These are phyloP conservation scores for Cymodocea nodosa DNA, from an alignment of 116 monocot genomes.

Conservation along the genomic window DNA sequence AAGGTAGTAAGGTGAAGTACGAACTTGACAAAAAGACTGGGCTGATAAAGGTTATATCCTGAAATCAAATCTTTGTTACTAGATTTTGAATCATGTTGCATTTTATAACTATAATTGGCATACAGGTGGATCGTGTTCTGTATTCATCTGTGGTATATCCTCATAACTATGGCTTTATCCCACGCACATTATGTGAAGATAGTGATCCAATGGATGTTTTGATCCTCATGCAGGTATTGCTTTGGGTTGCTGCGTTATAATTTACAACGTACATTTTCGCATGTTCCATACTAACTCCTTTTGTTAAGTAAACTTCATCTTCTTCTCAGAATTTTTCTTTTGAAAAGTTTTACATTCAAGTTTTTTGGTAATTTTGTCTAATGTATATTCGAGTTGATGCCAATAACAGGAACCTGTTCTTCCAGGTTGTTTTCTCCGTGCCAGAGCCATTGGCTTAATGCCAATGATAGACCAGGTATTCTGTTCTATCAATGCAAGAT, in stretches of 20 bases:
- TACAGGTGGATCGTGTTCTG: slow-evolving; percentile 76
- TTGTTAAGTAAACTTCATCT: no score
- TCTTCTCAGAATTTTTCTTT: no score
- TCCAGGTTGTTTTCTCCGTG: slow-evolving; percentile 84
- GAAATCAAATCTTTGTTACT: background rate
- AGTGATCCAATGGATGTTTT: slow-evolving; percentile 80
- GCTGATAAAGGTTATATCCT: slow-evolving; percentile 41
- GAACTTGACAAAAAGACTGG: slow-evolving; percentile 88
- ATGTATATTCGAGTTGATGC: background rate
- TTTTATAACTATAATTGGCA: background rate
- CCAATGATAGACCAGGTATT: slow-evolving; percentile 94
- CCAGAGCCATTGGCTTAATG: slow-evolving; percentile 89
- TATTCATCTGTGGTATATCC: slow-evolving; percentile 88
- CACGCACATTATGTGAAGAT: slow-evolving; percentile 78
- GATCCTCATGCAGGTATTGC: slow-evolving; percentile 79
- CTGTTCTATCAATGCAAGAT: background rate
- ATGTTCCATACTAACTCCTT: no score
- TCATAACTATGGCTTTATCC: slow-evolving; percentile 47
- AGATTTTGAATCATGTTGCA: background rate
- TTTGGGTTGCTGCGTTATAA: background rate
- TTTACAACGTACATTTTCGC: no score
- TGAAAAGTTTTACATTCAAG: background rate
- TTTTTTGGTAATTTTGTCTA: background rate
- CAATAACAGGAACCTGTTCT: slow-evolving; percentile 67
- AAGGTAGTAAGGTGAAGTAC: slow-evolving; percentile 87